Conservation (phyloP, 768 basidiomycete species). For the Boletus patriciae region DNA sequence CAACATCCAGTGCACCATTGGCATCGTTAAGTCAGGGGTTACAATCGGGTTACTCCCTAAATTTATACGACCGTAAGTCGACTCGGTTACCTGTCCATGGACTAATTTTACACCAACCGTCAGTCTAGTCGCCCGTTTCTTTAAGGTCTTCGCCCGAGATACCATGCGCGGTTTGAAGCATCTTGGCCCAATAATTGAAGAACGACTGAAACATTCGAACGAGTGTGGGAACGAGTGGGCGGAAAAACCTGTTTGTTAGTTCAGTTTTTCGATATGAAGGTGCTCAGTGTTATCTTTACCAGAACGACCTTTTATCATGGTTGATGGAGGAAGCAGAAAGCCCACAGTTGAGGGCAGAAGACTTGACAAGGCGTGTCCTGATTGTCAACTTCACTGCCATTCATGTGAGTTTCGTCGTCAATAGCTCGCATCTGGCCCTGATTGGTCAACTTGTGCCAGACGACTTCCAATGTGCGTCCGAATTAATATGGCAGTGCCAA, state of each 20-base stretch:
- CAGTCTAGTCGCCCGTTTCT: not conserved
- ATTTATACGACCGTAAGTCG: conserved; percentile 33
- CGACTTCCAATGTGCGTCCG: not conserved
- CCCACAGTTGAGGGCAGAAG: conserved; percentile 6
- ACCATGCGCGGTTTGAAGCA: conserved; percentile 13
- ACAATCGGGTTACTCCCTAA: conserved; percentile 26
- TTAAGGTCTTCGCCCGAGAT: too few relatives aligned
- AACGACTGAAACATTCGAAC: conserved; percentile 21
- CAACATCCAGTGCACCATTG: not conserved
- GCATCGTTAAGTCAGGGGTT: not conserved
- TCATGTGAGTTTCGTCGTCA: conserved; percentile 14
- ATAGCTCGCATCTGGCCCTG: too few relatives aligned
- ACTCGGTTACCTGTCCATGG: too few relatives aligned
- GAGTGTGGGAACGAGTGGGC: conserved; percentile 28
- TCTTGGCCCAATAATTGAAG: conserved; percentile 32
- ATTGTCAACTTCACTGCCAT: conserved; percentile 20
- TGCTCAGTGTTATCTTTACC: not conserved
- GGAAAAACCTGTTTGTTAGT: conserved; percentile 34
- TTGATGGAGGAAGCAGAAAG: conserved; percentile 27
- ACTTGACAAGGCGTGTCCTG: conserved; percentile 22
- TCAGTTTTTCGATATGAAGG: too few relatives aligned
- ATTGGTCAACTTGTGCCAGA: not conserved
- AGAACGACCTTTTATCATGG: conserved; percentile 39
- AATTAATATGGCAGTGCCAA: too few relatives aligned
- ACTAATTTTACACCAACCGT: too few relatives aligned